A percentile compares a stretch with the other conserved stretches of the same genome.
Evolutionary conservation across 2,329 filamentous ascomycete species (phyloP).

Genomic region (Colletotrichum siamense): DNA sequence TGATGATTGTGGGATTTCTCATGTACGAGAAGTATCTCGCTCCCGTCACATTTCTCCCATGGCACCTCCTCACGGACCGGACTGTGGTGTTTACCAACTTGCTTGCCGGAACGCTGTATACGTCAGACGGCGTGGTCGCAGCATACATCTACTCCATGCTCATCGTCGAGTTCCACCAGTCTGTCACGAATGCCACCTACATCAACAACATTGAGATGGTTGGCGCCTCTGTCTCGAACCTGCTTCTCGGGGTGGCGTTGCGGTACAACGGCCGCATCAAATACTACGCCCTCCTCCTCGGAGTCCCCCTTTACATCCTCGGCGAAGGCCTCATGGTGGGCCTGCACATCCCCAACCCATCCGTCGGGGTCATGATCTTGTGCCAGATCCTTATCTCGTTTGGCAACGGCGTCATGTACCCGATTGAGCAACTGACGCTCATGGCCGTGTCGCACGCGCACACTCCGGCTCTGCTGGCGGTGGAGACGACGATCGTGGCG

Average conservation of each 20-base stretch:
- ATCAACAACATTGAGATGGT: conserved; percentile 38
- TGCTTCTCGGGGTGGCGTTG: background rate
- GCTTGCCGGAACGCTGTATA: conserved; percentile 27
- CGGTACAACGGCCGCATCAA: background rate
- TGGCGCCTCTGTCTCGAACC: conserved; percentile 28
- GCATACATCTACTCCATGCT: conserved; percentile 37
- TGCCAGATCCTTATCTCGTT: background rate
- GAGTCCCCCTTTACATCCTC: background rate
- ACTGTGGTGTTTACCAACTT: conserved; percentile 33
- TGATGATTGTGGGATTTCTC: conserved; percentile 51
- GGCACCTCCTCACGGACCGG: conserved; percentile 45
- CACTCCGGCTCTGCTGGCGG: conserved; percentile 29
- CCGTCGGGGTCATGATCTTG: background rate
- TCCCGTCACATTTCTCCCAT: conserved; percentile 56
- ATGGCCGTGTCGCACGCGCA: conserved; percentile 22
- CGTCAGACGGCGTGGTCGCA: conserved; percentile 26
- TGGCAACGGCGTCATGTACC: background rate
- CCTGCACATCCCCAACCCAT: background rate
- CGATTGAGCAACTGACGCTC: background rate
- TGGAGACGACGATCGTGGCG: conserved; percentile 28
- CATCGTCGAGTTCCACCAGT: conserved; percentile 45
- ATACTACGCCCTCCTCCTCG: background rate
- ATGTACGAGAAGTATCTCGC: conserved; percentile 58
- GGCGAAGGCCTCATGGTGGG: background rate
- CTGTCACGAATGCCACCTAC: conserved; percentile 31